Percentiles rank a stretch among this genome's conserved stretches.
Conservation (phyloP, 495 filamentous ascomycete genomes). For the Wilcoxina mikolae region DNA sequence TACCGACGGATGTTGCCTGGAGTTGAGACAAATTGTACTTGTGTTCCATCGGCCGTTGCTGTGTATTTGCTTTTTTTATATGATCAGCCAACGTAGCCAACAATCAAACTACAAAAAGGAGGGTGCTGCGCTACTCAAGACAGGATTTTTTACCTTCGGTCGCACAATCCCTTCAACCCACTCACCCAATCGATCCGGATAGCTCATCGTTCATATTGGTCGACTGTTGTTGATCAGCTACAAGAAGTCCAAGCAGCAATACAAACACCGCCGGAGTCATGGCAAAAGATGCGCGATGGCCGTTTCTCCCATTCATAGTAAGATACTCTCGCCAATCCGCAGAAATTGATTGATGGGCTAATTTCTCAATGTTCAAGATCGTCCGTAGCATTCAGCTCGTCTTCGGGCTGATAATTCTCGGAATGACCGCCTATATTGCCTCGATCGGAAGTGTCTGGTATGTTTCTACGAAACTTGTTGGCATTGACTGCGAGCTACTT, state of each 20-base stretch:
- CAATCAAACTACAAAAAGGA: no score
- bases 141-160: no score
- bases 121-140: no score
- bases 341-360: not conserved
- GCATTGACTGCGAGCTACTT: not conserved
- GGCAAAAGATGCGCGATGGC: slow-evolving; percentile 22
- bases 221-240: no score
- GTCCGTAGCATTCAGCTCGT: slow-evolving; percentile 14
- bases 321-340: not conserved
- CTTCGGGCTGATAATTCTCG: slow-evolving; percentile 12
- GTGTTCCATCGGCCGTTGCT: no score
- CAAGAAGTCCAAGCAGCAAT: not conserved
- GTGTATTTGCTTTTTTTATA: no score
- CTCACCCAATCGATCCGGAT: no score
- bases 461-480: not conserved
- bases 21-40: no score
- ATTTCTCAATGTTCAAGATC: not conserved
- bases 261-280: slow-evolving; percentile 8
- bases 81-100: no score
- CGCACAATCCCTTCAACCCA: no score
- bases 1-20: no score
- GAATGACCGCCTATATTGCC: slow-evolving; percentile 13
- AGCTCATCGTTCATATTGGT: no score
- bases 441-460: slow-evolving; percentile 10
- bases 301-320: slow-evolving; percentile 10